Evolutionary conservation across 2,329 filamentous ascomycete genomes (phyloP).

Genomic region (Fusarium anguioides): DNA sequence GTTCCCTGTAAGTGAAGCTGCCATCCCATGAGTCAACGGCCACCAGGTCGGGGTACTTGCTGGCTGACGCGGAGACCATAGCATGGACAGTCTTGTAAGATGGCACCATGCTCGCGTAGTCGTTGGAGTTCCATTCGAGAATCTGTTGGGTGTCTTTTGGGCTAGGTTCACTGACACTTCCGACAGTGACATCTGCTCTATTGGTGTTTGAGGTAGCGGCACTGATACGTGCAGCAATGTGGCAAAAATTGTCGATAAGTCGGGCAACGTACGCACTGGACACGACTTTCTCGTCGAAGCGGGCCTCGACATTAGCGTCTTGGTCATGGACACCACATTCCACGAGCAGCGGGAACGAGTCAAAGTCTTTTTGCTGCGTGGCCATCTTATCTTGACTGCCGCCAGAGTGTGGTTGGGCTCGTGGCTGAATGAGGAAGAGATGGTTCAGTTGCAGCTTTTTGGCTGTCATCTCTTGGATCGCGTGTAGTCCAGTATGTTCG

Average conservation of each 20-base stretch:
- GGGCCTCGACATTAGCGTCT: constrained; percentile 4
- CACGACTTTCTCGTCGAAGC: constrained; percentile 8
- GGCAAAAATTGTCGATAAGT: constrained; percentile 9
- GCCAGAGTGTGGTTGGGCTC: constrained; percentile 8
- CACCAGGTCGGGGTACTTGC: constrained; percentile 4
- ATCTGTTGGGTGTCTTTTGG: constrained; percentile 4
- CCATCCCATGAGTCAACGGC: constrained; percentile 13
- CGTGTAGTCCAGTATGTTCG: constrained; percentile 13
- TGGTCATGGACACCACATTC: constrained; percentile 7
- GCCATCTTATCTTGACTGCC: constrained; percentile 9
- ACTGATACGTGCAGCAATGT: constrained; percentile 8
- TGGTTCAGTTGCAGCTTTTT: constrained; percentile 13
- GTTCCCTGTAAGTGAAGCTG: constrained; percentile 9
- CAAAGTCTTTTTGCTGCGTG: constrained; percentile 9
- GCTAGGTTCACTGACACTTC: constrained; percentile 5
- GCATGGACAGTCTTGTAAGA: constrained; percentile 6
- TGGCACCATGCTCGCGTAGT: constrained; percentile 12
- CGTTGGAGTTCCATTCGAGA: constrained; percentile 7
- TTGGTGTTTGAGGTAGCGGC: constrained; percentile 5
- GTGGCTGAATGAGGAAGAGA: constrained; percentile 7
- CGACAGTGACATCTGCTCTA: constrained; percentile 2
- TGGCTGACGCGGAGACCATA: constrained; percentile 11
- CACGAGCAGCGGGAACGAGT: constrained; percentile 6
- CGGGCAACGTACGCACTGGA: constrained; percentile 9
- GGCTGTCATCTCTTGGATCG: constrained; percentile 11